Evolutionary conservation across 805 yeast species (phyloP), one percentile per base, ranked within the genome.

Genomic region (Kazachstania africana): DNA sequence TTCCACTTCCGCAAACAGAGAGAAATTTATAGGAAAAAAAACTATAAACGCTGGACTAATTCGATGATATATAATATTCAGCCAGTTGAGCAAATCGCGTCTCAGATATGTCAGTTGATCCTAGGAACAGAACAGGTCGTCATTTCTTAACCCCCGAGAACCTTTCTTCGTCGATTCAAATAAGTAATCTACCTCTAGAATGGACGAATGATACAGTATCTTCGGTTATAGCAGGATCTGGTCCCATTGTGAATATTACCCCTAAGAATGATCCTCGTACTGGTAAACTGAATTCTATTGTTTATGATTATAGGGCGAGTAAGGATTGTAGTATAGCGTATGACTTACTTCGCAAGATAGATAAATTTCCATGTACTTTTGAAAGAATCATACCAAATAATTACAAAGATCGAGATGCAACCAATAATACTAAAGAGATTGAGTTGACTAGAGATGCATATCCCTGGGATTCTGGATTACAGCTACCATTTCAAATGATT

Each of bases 141-240:
- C 61, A 56, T 40, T 27, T 36, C 10, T 36, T 53, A 35, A 55
- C 60, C 8, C 53, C 58, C 4, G 53, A 41, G 3, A 43, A 45
- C 12, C 39, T 54, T 14, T 45, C 56, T 3, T 45, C 56, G 9
- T 42, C 57, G 2, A 40, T 56, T 12, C 50, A 45, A 29, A 35
- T 53, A 16, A 45, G 48, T 2, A 70, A 68, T 42, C 58, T 79
- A 17, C 91, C 91, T 1, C 68, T 67, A 40, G 76, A 75, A 38
- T 80, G 91, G 91, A 74, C 66, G 38, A 75, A 70, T 34, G 70
- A 70, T 31, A 70, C 66, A 12, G 60, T 79, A 22, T 69, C 73
- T 32, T 70, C 75, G 18, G 70, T 79, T 8, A 75, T 78, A 16
- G 75, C 80, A 33, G 87, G 87, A 1, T 65, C 80, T 8, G 91